Base-by-base conservation (phyloP, 1,284 basidiomycete species). In the Cutaneotrichosporon cutaneum region DNA sequence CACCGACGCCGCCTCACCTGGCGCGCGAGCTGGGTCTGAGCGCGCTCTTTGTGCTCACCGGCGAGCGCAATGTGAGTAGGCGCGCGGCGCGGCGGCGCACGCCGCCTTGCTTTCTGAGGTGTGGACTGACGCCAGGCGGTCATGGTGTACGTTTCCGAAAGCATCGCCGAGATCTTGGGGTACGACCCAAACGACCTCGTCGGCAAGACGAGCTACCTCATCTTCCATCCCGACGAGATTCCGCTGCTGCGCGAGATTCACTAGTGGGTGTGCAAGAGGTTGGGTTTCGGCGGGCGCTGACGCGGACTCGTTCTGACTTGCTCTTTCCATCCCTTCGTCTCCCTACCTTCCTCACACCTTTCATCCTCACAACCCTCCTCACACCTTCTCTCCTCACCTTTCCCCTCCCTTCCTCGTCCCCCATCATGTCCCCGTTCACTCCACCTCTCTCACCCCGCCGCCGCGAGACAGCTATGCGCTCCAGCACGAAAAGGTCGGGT, bases 201-300 rank as follows among this genome's bases (percentile, higher is more conserved):
- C 2, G 74, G 73, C 27, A 71, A 65, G 60, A 68, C 70, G n/a
- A 59, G 54, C 26, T 72, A 70, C 47, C 62, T 67, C 36, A 61
- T 73, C 11, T 72, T 75, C 35, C 75, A 78, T 60, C 76, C 75
- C 16, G 75, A 75, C 22, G 75, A 78, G 60, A 64, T 72, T 11
- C 66, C 65, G 4, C 57, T 67, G 10, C 54, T 75, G 18, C 39
- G 64, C 18, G 68, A 72, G 51, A 65, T 72, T 3, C 73, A 74
- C 52, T 74, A 70, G 75, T 77, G 60, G 61, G 76, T 72, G n/a
- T n/a, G n/a, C n/a, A n/a, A n/a, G n/a, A n/a, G n/a, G n/a, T n/a
- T n/a, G n/a, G n/a, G n/a, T n/a, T 30, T 30, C 5, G 30, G 30
- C 30, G 30, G 30, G 30, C 30, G 45, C 45, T 26, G 45, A 26